phyloP scores from a whole-genome alignment of 495 filamentous ascomycete species.

The Friedmanniomyces endolithicus region DNA sequence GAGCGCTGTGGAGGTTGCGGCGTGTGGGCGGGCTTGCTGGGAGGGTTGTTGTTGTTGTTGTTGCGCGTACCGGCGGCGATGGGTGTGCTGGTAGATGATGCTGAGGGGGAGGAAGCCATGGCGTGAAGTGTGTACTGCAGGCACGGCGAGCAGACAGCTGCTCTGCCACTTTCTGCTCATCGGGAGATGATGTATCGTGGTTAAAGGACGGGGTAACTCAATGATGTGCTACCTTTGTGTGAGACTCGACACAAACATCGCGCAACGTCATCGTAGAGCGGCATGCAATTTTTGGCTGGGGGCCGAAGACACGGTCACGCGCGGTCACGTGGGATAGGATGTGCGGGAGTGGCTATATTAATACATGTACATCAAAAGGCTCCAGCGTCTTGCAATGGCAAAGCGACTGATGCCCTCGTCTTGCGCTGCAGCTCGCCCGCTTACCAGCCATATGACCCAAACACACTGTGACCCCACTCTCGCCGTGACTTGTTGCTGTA shows the following conservation, averaged over 20 bases:
- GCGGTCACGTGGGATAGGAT: too few relatives aligned
- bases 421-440: not conserved
- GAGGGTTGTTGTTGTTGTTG: too few relatives aligned
- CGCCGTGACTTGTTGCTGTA: too few relatives aligned
- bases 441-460: not conserved
- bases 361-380: not conserved
- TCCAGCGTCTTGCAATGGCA: not conserved
- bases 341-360: too few relatives aligned
- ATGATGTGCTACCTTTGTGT: too few relatives aligned
- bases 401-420: not conserved
- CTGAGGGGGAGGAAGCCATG: not conserved
- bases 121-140: not conserved
- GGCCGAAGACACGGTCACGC: too few relatives aligned
- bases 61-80: slow-evolving; percentile 5
- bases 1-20: not conserved
- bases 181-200: not conserved
- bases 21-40: not conserved
- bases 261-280: not conserved
- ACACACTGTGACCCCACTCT: not conserved
- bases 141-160: slow-evolving; percentile 8
- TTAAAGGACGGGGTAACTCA: too few relatives aligned
- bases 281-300: too few relatives aligned
- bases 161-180: slow-evolving; percentile 9
- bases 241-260: too few relatives aligned
- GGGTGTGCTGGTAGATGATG: not conserved